Conservation (phyloP, 345 rosid genomes). For the Lumnitzera littorea region DNA sequence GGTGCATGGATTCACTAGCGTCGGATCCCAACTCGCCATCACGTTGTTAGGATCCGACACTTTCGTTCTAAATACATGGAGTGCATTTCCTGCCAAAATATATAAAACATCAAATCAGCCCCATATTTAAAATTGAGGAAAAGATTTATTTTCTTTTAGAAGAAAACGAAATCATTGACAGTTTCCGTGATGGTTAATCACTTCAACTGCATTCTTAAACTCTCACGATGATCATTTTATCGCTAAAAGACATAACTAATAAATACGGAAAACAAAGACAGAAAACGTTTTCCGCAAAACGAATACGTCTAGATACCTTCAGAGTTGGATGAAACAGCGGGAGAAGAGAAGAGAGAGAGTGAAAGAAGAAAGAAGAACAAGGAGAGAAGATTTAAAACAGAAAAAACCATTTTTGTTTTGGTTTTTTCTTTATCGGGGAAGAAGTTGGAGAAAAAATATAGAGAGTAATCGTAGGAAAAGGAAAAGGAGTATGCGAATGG, state of each 20-base stretch:
- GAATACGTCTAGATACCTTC: neutral
- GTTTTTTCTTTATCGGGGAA: no score
- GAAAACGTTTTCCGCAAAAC: neutral
- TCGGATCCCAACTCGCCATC: conserved; percentile 85
- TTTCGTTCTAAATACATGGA: conserved; percentile 54
- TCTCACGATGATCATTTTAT: neutral
- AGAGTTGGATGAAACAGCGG: neutral
- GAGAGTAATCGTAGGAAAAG: no score
- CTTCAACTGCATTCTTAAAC: no score
- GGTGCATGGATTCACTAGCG: conserved; percentile 86
- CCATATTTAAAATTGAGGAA: neutral
- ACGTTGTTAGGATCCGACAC: conserved; percentile 65
- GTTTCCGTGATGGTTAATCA: no score
- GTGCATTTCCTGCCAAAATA: conserved; percentile 53
- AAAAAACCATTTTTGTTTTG: neutral
- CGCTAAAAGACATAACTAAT: no score
- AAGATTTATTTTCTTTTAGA: no score
- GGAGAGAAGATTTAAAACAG: neutral
- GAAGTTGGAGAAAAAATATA: no score
- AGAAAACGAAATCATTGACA: no score
- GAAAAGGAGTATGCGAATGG: no score
- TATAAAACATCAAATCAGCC: conserved; percentile 1
- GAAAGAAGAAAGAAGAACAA: neutral
- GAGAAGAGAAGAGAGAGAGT: neutral
- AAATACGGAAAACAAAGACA: neutral